Conservation (phyloP, 306 rosid genomes). For the Datisca glomerata region DNA sequence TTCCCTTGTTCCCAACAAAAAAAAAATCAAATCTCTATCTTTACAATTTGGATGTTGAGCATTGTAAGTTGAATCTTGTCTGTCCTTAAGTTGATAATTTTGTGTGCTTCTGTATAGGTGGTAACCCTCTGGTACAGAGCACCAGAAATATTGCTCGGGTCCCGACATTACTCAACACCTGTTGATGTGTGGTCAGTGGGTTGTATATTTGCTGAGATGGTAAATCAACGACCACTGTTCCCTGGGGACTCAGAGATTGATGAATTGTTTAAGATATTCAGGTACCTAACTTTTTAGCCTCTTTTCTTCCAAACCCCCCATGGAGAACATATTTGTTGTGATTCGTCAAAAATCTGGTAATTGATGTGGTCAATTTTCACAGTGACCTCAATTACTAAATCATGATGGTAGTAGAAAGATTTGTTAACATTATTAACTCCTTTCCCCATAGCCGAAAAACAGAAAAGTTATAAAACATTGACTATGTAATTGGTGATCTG, state of each 20-base stretch:
- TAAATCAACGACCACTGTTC: conserved; percentile 80
- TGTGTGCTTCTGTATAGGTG: conserved; percentile 41
- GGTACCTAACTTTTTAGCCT: conserved; percentile 36
- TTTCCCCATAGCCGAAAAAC: too few relatives aligned
- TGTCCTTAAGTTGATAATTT: conserved; percentile 8
- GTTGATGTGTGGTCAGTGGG: conserved; percentile 99
- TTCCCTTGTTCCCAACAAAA: too few relatives aligned
- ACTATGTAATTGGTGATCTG: too few relatives aligned
- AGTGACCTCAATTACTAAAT: too few relatives aligned
- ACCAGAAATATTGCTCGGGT: conserved; percentile 97
- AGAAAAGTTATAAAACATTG: too few relatives aligned
- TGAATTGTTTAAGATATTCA: conserved; percentile 91
- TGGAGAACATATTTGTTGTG: background rate
- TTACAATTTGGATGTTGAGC: too few relatives aligned
- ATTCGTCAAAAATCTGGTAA: too few relatives aligned
- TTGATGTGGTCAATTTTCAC: too few relatives aligned
- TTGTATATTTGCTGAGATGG: conserved; percentile 99
- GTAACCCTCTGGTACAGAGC: conserved; percentile 99
- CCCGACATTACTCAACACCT: conserved; percentile 96
- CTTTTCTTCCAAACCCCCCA: background rate
- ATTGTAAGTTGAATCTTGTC: too few relatives aligned
- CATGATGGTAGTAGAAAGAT: too few relatives aligned
- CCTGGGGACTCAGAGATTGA: conserved; percentile 99
- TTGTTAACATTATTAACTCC: too few relatives aligned
- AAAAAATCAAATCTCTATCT: too few relatives aligned